Percentiles rank a stretch among this genome's conserved stretches.
phyloP scores from a whole-genome alignment of 345 rosid genomes.

The Aquilaria yunnanensis region DNA sequence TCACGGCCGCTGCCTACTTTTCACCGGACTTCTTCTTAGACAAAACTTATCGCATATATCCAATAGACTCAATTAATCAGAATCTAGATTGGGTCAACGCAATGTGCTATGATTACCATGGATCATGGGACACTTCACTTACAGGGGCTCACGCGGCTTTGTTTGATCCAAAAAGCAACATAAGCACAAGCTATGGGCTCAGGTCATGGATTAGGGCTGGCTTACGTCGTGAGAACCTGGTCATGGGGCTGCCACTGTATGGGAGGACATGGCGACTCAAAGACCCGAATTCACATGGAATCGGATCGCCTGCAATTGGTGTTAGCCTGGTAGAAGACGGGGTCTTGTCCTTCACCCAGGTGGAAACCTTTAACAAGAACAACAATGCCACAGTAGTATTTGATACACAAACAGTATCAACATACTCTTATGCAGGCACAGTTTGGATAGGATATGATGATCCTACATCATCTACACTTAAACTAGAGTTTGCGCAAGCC shows the following conservation, averaged over 20 bases:
- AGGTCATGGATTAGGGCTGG: conserved; percentile 43
- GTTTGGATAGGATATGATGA: conserved; percentile 46
- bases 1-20: conserved; percentile 55
- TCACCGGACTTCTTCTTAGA: conserved; percentile 27
- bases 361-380: conserved; percentile 31
- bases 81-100: conserved; percentile 41
- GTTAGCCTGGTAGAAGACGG: conserved; percentile 32
- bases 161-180: conserved; percentile 38
- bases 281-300: conserved; percentile 29
- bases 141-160: conserved; percentile 47
- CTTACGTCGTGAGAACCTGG: conserved; percentile 21
- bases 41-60: conserved; percentile 20
- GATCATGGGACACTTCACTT: conserved; percentile 30
- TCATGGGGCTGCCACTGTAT: conserved; percentile 52
- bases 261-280: conserved; percentile 48
- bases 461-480: conserved; percentile 18
- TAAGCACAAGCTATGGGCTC: conserved; percentile 49
- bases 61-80: conserved; percentile 20
- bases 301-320: conserved; percentile 33
- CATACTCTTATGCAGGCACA: conserved; percentile 32
- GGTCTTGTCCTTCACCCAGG: conserved; percentile 1
- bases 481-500: conserved; percentile 38
- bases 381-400: conserved; percentile 26
- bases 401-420: conserved; percentile 34
- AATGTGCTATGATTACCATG: conserved; percentile 55